Base-by-base conservation (phyloP, 768 basidiomycete genomes). In the Leccinum rimulosum region DNA sequence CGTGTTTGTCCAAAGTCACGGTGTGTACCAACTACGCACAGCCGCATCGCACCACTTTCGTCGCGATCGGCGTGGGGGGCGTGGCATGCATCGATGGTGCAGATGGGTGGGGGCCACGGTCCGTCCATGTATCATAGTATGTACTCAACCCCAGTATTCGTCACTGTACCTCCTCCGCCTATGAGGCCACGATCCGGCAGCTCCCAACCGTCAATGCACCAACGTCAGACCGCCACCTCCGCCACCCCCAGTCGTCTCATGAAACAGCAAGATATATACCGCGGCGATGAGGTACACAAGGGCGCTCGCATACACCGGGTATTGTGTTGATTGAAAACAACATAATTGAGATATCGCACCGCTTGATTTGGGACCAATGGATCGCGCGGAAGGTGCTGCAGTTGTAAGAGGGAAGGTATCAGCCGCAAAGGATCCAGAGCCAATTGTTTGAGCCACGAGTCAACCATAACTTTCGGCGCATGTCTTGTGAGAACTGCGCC, bases 401-500 rank as follows among this genome's bases (percentile, higher is more conserved):
- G 78, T 66, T 88, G 90, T 19, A 98, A 79, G 17, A 98, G 79
- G 1, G 96, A 90, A 8, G 97, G 95, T 52, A 98, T 84, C 33
- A 99, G 85, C 9, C 89, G 88, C 9, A 90, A 76, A 22, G 94
- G 89, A 64, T 95, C 87, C 22, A 98, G 78, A 3, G 82, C 75
- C 3, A 88, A 77, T 68, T 93, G 92, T 27, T 91, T 88, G 31
- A 97, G 77, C 93, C 95, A 98, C 1, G 90, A 84, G 68, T 98
- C 94, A 35, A 98, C 89, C 5, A 93, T 92, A 63, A 93, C 92
- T 68, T 90, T 92, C 1, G 97, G 89, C 5, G 84, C 84, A 66
- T 94, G 84, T 10, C 88, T 85, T 78, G 96, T 88, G 28, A 99
- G 84, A 6, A 92, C 88, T 6, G 95, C 82, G 1, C 91, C 90